These are phyloP conservation scores for Trapa incisa DNA, from an alignment of 345 rosid genomes.

Conservation along the genomic window DNA sequence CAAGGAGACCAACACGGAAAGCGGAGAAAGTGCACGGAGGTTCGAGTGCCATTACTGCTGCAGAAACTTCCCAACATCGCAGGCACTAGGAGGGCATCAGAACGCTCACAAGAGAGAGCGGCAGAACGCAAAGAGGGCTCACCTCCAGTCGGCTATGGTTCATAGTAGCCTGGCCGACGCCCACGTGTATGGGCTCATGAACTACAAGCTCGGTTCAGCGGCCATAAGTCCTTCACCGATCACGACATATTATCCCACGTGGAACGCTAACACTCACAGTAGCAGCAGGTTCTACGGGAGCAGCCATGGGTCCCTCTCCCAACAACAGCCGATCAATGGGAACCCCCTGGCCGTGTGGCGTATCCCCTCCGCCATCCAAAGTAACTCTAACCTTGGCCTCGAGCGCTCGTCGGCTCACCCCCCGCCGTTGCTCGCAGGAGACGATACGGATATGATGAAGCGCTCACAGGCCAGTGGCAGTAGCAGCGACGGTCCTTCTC, in stretches of 20 bases:
- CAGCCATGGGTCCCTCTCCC: slow-evolving; percentile 21
- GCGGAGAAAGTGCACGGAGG: slow-evolving; percentile 37
- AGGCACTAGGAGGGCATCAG: slow-evolving; percentile 98
- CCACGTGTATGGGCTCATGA: slow-evolving; percentile 41
- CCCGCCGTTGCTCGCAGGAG: slow-evolving; percentile 30
- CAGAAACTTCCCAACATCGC: slow-evolving; percentile 94
- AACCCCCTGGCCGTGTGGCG: slow-evolving; percentile 71
- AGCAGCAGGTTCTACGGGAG: slow-evolving; percentile 39
- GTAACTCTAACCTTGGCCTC: slow-evolving; percentile 16
- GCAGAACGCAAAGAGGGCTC: slow-evolving; percentile 81
- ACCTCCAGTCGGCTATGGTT: slow-evolving; percentile 58
- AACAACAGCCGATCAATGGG: slow-evolving; percentile 57
- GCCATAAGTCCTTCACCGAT: slow-evolving; percentile 6
- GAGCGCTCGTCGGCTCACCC: slow-evolving; percentile 29
- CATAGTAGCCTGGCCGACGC: slow-evolving; percentile 41
- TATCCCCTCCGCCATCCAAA: slow-evolving; percentile 40
- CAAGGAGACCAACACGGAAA: slow-evolving; percentile 9
- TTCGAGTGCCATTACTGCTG: slow-evolving; percentile 95
- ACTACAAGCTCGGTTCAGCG: slow-evolving; percentile 33
- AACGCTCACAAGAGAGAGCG: slow-evolving; percentile 99
- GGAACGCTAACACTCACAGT: slow-evolving; percentile 20
- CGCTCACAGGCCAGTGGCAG: slow-evolving; percentile 15
- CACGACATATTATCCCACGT: slow-evolving; percentile 34
- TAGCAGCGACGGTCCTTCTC: slow-evolving; percentile 21
- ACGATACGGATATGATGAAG: slow-evolving; percentile 14